Conservation (phyloP, 495 filamentous ascomycete species). For the Polyplosphaeria fusca region DNA sequence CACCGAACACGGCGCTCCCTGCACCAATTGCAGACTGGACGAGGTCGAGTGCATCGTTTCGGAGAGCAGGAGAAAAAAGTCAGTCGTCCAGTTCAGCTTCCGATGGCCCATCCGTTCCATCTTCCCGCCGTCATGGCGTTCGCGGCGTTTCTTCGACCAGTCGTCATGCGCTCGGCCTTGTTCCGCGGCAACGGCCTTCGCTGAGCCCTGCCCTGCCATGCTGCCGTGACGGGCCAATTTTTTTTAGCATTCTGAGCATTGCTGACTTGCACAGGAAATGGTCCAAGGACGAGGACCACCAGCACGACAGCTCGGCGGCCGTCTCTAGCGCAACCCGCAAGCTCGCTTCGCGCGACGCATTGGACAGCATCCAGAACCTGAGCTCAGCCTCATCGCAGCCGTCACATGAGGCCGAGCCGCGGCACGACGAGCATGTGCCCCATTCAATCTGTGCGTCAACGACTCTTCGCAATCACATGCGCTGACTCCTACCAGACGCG, state of each 20-base stretch:
- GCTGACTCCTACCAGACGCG: conserved; percentile 36
- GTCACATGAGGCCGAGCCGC: conserved; percentile 35
- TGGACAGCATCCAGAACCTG: conserved; percentile 32
- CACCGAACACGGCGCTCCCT: conserved; percentile 79
- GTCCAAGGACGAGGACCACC: conserved; percentile 37
- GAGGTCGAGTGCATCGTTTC: conserved; percentile 85
- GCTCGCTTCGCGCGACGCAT: conserved; percentile 34
- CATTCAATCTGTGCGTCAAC: conserved; percentile 58
- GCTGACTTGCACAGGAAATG: conserved; percentile 39
- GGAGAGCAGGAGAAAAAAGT: conserved; percentile 89
- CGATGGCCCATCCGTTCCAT: conserved; percentile 15
- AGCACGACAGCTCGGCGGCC: conserved; percentile 14
- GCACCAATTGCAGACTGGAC: conserved; percentile 85
- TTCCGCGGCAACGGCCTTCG: too few relatives aligned
- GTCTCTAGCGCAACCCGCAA: conserved; percentile 26
- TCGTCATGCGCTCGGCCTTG: conserved; percentile 25
- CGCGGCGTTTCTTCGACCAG: background rate
- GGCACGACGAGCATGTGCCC: conserved; percentile 52
- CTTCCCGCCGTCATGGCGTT: conserved; percentile 1
- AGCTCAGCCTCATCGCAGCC: conserved; percentile 27
- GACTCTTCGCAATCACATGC: conserved; percentile 20
- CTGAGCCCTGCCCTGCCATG: too few relatives aligned
- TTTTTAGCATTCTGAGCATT: background rate
- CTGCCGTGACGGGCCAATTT: too few relatives aligned
- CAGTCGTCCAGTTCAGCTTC: conserved; percentile 40